Evolutionary conservation across 1,139 yeast species (phyloP), one percentile per base, ranked within the genome.

Genomic region (Protomyces lactucae-debilis): DNA sequence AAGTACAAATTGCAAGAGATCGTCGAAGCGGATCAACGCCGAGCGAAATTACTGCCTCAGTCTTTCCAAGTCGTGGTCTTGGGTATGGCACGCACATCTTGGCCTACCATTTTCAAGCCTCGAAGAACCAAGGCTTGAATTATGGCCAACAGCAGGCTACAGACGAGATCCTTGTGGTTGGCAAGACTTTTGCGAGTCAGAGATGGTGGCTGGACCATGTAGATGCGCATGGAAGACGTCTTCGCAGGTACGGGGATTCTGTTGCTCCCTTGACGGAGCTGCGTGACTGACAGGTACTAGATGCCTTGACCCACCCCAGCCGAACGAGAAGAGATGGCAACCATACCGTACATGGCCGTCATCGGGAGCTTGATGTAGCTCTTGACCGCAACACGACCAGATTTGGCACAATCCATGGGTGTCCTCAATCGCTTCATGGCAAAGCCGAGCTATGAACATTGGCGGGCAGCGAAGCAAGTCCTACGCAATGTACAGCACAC

Each of bases 391-490:
- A 37, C 43, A 14, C 43, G 43, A 37, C 43, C 16, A 37, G 43
- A 37, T 10, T 5, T 37, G 6, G 43, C 16, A 14, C 14, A 37
- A 4, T 25, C 28, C 28, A 25, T 25, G 28, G 28, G 28, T 5
- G 6, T 25, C 28, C 5, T 25, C 3, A 25, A 5, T 25, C 28
- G 28, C 3, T 3, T 25, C 28, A 25, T 25, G 28, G 28, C 28
- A 25, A 3, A 25, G 28, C 66, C 66, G 9, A 52, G 55, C 9
- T 18, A 21, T 4, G 52, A 56, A 10, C 69, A 68, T 36, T n/a
- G 64, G 54, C 18, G 21, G 10, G 67, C 60, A 16, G 69, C 67
- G 23, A 43, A 55, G 23, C 55, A 65, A 9, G 18, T 18, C 18
- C 18, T 18, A 18, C 18, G 18, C 18, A 18, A 18, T 18, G 18